These are phyloP conservation scores for Polytrichum commune DNA, from an alignment of 225 moss, liverwort and hornwort species.

Conservation along the genomic window DNA sequence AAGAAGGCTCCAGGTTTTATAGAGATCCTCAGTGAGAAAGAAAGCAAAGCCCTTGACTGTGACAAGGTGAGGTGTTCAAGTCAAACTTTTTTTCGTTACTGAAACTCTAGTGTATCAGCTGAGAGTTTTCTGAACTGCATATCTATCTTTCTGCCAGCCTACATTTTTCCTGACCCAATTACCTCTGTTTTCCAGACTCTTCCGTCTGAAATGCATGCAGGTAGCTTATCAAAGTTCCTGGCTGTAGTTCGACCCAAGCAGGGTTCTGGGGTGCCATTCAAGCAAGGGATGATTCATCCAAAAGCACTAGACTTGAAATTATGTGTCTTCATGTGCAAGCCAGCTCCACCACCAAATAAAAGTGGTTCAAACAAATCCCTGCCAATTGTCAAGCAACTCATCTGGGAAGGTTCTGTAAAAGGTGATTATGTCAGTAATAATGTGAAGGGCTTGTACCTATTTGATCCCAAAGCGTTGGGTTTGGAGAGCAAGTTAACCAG, in stretches of 20 bases:
- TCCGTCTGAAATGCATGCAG: slow-evolving; percentile 46
- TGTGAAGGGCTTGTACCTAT: slow-evolving; percentile 45
- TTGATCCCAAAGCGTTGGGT: slow-evolving; percentile 26
- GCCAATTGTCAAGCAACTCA: neutral
- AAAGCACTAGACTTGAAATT: slow-evolving; percentile 33
- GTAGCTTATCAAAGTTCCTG: slow-evolving; percentile 44
- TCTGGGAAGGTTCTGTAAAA: slow-evolving; percentile 19
- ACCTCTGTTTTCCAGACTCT: slow-evolving; percentile 34
- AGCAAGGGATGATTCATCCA: slow-evolving; percentile 55
- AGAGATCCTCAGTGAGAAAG: slow-evolving; percentile 47
- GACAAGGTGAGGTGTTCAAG: slow-evolving; percentile 29
- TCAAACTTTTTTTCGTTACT: neutral
- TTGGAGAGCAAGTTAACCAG: slow-evolving; percentile 23
- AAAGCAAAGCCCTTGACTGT: slow-evolving; percentile 40
- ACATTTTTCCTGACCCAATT: slow-evolving; percentile 2
- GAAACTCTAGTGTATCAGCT: neutral
- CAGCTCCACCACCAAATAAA: neutral
- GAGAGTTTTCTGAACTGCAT: neutral
- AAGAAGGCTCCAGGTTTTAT: slow-evolving; percentile 55
- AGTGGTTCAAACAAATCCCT: slow-evolving; percentile 1
- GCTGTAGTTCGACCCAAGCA: slow-evolving; percentile 59
- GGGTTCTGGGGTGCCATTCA: slow-evolving; percentile 39
- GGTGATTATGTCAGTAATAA: slow-evolving; percentile 29
- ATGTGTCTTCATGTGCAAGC: slow-evolving; percentile 9
- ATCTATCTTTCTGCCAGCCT: neutral